These are phyloP conservation scores for Lodderomyces oxycetoniae DNA, from an alignment of 1,139 yeast species.

Conservation along the genomic window DNA sequence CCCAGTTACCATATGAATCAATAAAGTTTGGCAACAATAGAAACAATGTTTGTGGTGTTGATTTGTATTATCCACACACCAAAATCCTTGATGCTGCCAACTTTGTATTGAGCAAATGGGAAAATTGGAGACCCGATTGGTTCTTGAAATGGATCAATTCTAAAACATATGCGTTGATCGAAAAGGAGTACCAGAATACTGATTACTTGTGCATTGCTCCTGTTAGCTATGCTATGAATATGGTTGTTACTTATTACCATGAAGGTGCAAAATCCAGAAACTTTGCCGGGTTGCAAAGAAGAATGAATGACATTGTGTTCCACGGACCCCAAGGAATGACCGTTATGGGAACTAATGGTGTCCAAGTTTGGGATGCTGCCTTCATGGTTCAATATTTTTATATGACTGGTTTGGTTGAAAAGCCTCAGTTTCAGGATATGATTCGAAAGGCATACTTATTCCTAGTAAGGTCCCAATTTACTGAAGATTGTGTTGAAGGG, in stretches of 20 bases:
- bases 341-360: slow-evolving; percentile 96
- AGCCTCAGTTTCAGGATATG: slow-evolving; percentile 60
- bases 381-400: slow-evolving; percentile 83
- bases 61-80: slow-evolving; percentile 90
- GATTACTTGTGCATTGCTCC: slow-evolving; percentile 89
- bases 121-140: slow-evolving; percentile 74
- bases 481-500: slow-evolving; percentile 71
- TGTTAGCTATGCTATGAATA: slow-evolving; percentile 79
- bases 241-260: slow-evolving; percentile 61
- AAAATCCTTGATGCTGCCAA: slow-evolving; percentile 61
- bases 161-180: slow-evolving; percentile 56
- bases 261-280: slow-evolving; percentile 67
- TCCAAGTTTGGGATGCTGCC: slow-evolving; percentile 96
- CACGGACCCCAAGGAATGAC: slow-evolving; percentile 90
- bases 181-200: slow-evolving; percentile 75
- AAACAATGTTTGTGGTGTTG: slow-evolving; percentile 87
- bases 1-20: slow-evolving; percentile 50
- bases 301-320: slow-evolving; percentile 75
- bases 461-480: slow-evolving; percentile 78
- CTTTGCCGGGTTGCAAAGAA: slow-evolving; percentile 50
- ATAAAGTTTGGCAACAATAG: slow-evolving; percentile 70
- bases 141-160: slow-evolving; percentile 50
- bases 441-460: slow-evolving; percentile 65
- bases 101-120: slow-evolving; percentile 56
- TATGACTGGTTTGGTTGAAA: slow-evolving; percentile 71